Conservation (phyloP, 306 rosid species). For the Corylus heterophylla region DNA sequence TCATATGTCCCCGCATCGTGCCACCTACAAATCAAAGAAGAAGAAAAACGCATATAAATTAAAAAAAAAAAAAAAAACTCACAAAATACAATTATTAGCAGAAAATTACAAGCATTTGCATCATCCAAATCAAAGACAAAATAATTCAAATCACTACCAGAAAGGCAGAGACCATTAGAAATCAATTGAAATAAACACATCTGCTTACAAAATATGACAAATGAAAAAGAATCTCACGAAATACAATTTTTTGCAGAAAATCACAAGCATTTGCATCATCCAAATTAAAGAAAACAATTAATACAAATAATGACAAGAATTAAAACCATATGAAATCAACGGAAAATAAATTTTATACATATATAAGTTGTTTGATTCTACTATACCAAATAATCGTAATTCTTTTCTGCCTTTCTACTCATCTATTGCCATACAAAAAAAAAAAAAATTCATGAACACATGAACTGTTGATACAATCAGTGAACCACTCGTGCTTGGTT, state of each 20-base stretch:
- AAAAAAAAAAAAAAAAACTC: background rate
- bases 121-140: no score
- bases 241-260: background rate
- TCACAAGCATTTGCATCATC: background rate
- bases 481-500: background rate
- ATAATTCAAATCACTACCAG: no score
- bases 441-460: background rate
- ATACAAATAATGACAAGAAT: background rate
- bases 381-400: background rate
- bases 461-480: background rate
- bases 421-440: background rate
- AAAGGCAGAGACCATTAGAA: no score
- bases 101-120: background rate
- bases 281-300: background rate
- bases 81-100: background rate
- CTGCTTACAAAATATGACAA: no score
- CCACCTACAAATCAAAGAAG: constrained; percentile 53
- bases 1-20: constrained; percentile 98
- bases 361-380: background rate
- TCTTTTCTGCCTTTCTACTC: background rate
- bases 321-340: background rate
- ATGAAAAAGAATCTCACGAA: no score
- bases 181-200: no score
- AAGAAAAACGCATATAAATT: background rate
- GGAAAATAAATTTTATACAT: background rate